Evolutionary conservation across 208 protist species (phyloP).

Genomic region (Leishmania turanica): DNA sequence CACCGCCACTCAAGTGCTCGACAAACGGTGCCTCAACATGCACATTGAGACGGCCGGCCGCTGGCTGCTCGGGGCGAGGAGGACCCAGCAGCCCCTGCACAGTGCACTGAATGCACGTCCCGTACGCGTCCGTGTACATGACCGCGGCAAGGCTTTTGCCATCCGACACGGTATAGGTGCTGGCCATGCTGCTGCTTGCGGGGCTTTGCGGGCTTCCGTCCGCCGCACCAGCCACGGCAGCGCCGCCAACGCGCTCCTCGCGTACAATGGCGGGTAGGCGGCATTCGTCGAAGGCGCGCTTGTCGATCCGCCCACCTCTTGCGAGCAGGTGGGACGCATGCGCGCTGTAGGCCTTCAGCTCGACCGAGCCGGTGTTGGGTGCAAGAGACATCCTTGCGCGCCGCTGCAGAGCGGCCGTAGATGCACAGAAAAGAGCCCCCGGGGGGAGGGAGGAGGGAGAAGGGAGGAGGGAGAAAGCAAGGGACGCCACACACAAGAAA

Average conservation of each 20-base stretch:
- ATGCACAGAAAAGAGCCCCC: neutral
- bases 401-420: neutral
- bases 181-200: neutral
- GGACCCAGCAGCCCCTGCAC: conserved; percentile 82
- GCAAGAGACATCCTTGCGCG: conserved; percentile 64
- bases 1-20: conserved; percentile 28
- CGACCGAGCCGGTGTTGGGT: conserved; percentile 76
- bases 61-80: conserved; percentile 44
- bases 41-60: conserved; percentile 73
- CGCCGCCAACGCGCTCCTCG: conserved; percentile 30
- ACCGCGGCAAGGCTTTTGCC: conserved; percentile 55
- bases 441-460: too few species aligned
- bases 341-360: conserved; percentile 66
- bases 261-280: conserved; percentile 61
- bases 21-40: conserved; percentile 73
- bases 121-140: conserved; percentile 76
- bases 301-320: conserved; percentile 54
- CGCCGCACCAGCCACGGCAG: neutral
- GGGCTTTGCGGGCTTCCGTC: neutral
- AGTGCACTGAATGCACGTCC: conserved; percentile 56
- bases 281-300: conserved; percentile 42
- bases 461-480: too few species aligned
- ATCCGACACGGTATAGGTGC: neutral
- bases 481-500: too few species aligned
- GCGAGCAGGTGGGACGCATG: conserved; percentile 49